These are phyloP conservation scores for Lasiosphaeria miniovina DNA, from an alignment of 495 filamentous ascomycete species.

Conservation along the genomic window DNA sequence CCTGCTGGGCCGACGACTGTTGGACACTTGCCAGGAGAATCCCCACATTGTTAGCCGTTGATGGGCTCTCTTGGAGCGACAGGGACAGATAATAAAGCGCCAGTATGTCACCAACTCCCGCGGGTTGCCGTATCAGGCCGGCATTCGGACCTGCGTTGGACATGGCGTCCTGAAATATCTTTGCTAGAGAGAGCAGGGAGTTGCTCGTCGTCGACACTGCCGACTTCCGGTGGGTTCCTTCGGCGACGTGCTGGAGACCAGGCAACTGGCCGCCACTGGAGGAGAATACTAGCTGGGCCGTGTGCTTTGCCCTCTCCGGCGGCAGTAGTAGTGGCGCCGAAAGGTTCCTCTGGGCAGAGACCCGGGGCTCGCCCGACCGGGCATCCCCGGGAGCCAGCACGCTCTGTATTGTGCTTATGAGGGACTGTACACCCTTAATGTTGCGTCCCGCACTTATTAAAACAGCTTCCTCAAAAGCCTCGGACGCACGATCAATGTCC, in stretches of 20 bases:
- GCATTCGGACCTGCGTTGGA: slow-evolving; percentile 65
- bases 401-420: slow-evolving; percentile 77
- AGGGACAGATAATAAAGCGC: slow-evolving; percentile 95
- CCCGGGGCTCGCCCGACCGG: slow-evolving; percentile 26
- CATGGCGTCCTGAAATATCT: slow-evolving; percentile 99
- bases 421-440: slow-evolving; percentile 67
- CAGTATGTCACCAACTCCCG: slow-evolving; percentile 87
- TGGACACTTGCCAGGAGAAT: slow-evolving; percentile 94
- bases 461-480: slow-evolving; percentile 93
- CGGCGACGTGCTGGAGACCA: slow-evolving; percentile 71
- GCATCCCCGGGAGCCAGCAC: slow-evolving; percentile 55
- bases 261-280: slow-evolving; percentile 71
- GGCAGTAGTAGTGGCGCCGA: slow-evolving; percentile 64
- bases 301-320: slow-evolving; percentile 80
- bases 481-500: slow-evolving; percentile 77
- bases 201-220: slow-evolving; percentile 94
- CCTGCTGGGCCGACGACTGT: slow-evolving; percentile 55
- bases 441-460: slow-evolving; percentile 77
- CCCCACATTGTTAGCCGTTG: slow-evolving; percentile 97
- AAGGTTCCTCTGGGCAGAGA: slow-evolving; percentile 16
- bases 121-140: slow-evolving; percentile 56
- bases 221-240: slow-evolving; percentile 70
- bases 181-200: slow-evolving; percentile 88
- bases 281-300: slow-evolving; percentile 80
- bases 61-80: slow-evolving; percentile 91